Base-by-base conservation (phyloP, 2,329 filamentous ascomycete species). In the Botrytis fragariae region DNA sequence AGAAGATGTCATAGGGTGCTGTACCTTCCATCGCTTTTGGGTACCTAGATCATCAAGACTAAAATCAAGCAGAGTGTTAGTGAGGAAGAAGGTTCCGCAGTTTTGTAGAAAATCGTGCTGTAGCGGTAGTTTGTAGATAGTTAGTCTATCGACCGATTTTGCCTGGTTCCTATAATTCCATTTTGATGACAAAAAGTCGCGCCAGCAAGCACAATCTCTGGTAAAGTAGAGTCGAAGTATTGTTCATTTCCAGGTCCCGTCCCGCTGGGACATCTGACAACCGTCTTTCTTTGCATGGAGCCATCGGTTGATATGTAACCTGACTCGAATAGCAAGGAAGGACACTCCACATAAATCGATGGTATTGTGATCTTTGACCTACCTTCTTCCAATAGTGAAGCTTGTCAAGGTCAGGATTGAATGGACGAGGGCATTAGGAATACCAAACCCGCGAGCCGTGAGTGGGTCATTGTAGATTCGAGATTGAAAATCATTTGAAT, bases 401-500 rank as follows among this genome's bases (percentile, higher is more conserved):
- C 69, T 37, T 51, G 44, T 65, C 32, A 48, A 39, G 42, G 71
- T 65, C 48, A 57, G 44, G 18, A 69, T 51, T 57, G 65, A 42
- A 69, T 29, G n/a, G 18, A 69, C 63, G 62, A 72, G 70, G 57
- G 63, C 39, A 74, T 71, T 39, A 71, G 72, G 61, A 63, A 65
- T 44, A n/a, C 37, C 37, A 35, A 12, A 51, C 42, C 71, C 73
- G 73, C 59, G 60, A 74, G 65, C 73, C 73, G 71, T 67, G 72
- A 69, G 73, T 74, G 73, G 73, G 67, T 37, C 71, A 51, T 54
- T 59, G 63, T 73, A 65, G 51, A 73, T 73, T 73, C 67, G 72
- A 73, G 60, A 59, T 60, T 67, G 62, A 59, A 42, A 64, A 72
- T 69, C 45, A 57, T 45, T 70, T 44, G 62, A 57, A 37, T 60